Conservation (phyloP, 345 rosid genomes). For the Eucalyptus paniculata region DNA sequence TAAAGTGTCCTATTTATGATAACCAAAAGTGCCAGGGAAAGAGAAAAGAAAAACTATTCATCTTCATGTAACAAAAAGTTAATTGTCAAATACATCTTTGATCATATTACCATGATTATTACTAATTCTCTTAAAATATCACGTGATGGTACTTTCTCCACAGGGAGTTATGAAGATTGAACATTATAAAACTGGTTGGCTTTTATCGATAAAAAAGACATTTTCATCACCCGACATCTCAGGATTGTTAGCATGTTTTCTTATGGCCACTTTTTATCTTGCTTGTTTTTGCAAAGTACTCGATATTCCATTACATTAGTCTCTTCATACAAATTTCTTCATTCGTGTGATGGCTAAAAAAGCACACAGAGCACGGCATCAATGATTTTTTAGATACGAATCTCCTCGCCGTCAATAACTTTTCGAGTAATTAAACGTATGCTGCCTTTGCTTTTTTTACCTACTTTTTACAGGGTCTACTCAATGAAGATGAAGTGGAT, state of each 20-base stretch:
- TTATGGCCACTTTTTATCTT: background rate
- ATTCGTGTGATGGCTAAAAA: background rate
- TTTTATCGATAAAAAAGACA: background rate
- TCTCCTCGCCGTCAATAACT: background rate
- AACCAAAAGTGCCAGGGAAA: background rate
- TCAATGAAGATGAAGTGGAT: conserved; percentile 23
- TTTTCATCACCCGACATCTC: background rate
- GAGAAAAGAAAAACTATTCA: background rate
- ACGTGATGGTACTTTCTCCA: background rate
- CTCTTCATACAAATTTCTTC: background rate
- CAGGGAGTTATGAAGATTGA: background rate
- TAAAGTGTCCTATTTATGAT: background rate
- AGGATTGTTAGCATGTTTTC: background rate
- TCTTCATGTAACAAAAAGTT: background rate
- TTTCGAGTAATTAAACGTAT: background rate
- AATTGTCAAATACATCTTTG: background rate
- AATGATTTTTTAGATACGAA: background rate
- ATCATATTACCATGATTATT: background rate
- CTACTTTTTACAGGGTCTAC: conserved; percentile 13
- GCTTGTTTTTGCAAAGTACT: background rate
- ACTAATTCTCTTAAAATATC: background rate
- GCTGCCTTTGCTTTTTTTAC: background rate
- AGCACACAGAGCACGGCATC: background rate
- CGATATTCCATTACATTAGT: background rate
- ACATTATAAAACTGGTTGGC: background rate